Base-by-base conservation (phyloP, 768 basidiomycete genomes). In the Rhodosporidiobolus sp. region DNA sequence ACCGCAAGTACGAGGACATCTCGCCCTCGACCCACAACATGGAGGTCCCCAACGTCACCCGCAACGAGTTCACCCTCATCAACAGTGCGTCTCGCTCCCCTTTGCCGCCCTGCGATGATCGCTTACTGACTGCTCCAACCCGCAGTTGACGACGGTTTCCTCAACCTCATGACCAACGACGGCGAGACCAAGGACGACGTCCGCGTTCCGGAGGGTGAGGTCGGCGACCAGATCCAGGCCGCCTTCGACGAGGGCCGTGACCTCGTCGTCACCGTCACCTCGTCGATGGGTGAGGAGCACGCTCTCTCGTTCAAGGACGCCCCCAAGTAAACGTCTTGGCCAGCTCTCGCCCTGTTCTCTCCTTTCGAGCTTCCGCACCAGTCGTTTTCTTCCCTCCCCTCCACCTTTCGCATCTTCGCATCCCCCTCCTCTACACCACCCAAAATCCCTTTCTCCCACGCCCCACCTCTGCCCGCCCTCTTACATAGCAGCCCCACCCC, bases 21-120 rank as follows among this genome's bases (percentile, higher is more conserved):
- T 91, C 82, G 78, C 92, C 92, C 79, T 95, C 93, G 81, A 99
- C 95, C 82, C 96, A 99, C 87, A 99, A 99, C 86, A 94, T 99
- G 92, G 94, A 97, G 78, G 95, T 96, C 79, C 95, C 95, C 82
- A 91, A 96, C 84, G 93, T 99, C 81, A 73, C 38, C 60, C 91
- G 95, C 82, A 86, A 84, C 72, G 96, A 99, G 88, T 98, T 88
- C 86, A 86, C 89, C 79, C 89, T 99, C 80, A 90, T 92, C 81
- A 79, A 72, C 65, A 55, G 67, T 74, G 16, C 60, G 53, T 63
- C 52, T 28, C 20, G 30, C 26, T 55, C 30, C n/a, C 59, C 46
- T 30, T 30, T 16, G 28, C 7, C 28, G 26, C 48, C 32, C 22
- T 26, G 19, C 8, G 19, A 9, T 5, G 53, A 24, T 32, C 49